Percentiles rank a stretch among this genome's conserved stretches.
Evolutionary conservation across 2,329 filamentous ascomycete species (phyloP).

Genomic region (Myriosclerotinia curreyana): DNA sequence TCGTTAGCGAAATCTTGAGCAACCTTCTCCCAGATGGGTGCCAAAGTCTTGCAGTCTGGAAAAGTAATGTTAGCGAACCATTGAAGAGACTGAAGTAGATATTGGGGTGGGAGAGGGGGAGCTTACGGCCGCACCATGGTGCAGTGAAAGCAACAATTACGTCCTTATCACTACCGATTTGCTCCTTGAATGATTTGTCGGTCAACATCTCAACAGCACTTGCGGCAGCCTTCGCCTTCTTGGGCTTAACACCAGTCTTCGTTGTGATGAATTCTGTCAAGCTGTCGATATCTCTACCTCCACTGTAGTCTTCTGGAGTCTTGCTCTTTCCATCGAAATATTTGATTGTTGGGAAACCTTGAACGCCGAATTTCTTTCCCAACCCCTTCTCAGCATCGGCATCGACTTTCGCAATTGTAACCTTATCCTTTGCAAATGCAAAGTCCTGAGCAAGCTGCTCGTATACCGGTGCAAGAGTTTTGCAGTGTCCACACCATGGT

Average conservation of each 20-base stretch:
- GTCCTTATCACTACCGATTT: conserved; percentile 80
- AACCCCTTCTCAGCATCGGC: conserved; percentile 84
- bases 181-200: conserved; percentile 72
- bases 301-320: conserved; percentile 78
- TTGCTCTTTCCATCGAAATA: conserved; percentile 96
- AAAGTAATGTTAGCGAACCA: conserved; percentile 23
- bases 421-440: conserved; percentile 65
- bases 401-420: conserved; percentile 93
- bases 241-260: conserved; percentile 81
- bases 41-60: conserved; percentile 92
- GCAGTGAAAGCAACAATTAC: conserved; percentile 96
- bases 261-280: conserved; percentile 76
- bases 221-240: conserved; percentile 66
- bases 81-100: conserved; percentile 1
- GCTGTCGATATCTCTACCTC: conserved; percentile 83
- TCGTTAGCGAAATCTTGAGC: conserved; percentile 79
- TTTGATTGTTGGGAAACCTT: conserved; percentile 96
- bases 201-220: conserved; percentile 78
- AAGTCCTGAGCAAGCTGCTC: conserved; percentile 81
- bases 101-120: too few relatives aligned
- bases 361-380: conserved; percentile 81
- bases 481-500: conserved; percentile 99
- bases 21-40: conserved; percentile 84
- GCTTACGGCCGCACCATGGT: conserved; percentile 92
- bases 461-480: conserved; percentile 90